These are phyloP conservation scores for Ailanthus altissimus DNA, from an alignment of 345 rosid species.

Conservation along the genomic window DNA sequence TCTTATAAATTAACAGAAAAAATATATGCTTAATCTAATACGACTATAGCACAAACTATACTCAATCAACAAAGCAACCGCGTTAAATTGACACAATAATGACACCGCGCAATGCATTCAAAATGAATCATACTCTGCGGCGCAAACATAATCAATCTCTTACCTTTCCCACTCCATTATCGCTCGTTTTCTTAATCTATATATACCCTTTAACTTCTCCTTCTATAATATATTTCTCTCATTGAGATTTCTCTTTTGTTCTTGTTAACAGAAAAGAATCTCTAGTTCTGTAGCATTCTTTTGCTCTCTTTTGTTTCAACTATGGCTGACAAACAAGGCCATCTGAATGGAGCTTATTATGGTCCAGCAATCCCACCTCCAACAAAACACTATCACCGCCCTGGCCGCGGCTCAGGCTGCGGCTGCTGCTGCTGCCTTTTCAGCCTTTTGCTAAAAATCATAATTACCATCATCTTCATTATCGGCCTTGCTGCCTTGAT, in stretches of 20 bases:
- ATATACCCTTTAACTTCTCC: background rate
- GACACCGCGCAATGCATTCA: background rate
- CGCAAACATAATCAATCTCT: too few species aligned
- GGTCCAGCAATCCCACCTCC: conserved; percentile 70
- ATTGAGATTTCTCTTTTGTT: background rate
- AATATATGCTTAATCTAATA: background rate
- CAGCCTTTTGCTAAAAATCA: conserved; percentile 42
- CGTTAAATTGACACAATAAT: background rate
- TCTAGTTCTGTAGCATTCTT: background rate
- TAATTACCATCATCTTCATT: conserved; percentile 38
- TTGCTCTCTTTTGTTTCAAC: background rate
- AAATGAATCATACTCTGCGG: background rate
- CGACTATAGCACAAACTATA: background rate
- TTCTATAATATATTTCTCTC: background rate
- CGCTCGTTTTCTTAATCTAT: background rate
- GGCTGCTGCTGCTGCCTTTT: conserved; percentile 68
- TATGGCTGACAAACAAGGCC: conserved; percentile 60
- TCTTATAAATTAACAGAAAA: background rate
- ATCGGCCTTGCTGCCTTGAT: conserved; percentile 52
- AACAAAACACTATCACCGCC: conserved; percentile 44
- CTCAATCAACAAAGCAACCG: background rate
- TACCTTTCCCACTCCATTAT: background rate
- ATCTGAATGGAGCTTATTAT: conserved; percentile 64
- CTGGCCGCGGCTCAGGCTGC: conserved; percentile 46
- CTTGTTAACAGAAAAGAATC: background rate